Evolutionary conservation across 371 early-diverging fungal species (phyloP), one percentile per base, ranked within the genome.

Genomic region (Haplosporangium sp.): DNA sequence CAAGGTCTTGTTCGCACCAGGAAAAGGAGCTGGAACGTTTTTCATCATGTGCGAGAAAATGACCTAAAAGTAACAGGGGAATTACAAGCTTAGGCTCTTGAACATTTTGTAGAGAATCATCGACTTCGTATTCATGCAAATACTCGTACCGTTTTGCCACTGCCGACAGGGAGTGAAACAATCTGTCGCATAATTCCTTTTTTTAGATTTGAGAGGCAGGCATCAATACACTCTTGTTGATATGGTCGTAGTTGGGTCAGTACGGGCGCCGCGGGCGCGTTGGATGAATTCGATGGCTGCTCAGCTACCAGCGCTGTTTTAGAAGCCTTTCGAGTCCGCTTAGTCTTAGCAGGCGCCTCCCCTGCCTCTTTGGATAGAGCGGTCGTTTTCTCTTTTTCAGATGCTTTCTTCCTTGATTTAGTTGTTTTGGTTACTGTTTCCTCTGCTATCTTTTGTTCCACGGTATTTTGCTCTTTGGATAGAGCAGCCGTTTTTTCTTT

Each of bases 131-230:
- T 17, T 17, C 48, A 48, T 15, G 48, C n/a, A 17, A 1, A 15
- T 15, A 13, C 7, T 8, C 55, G 27, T 85, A 95, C 95, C 42
- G 96, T 96, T 75, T 96, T 96, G 27, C 96, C 96, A 72, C 92
- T 93, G n/a, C 96, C 92, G n/a, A 96, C 95, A 17, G 95, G 94
- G 19, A 94, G 83, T 6, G 93, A 95, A 34, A 94, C 94, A 8
- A 92, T 90, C 82, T 96, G 95, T 19, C 94, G 79, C 53, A 76
- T 82, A 20, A 89, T 68, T 0, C 96, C 95, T 7, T 81, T 55
- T 5, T 77, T 53, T 38, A 92, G 77, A 5, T 65, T 68, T 0
- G 66, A 60, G 4, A 97, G 77, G 44, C 88, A 89, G 1, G 66
- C 67, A 4, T 92, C 86, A 37, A 96, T 93, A 82, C 97, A 96